phyloP scores from a whole-genome alignment of 441 rosid genomes.

The Euphorbia celastroides region DNA sequence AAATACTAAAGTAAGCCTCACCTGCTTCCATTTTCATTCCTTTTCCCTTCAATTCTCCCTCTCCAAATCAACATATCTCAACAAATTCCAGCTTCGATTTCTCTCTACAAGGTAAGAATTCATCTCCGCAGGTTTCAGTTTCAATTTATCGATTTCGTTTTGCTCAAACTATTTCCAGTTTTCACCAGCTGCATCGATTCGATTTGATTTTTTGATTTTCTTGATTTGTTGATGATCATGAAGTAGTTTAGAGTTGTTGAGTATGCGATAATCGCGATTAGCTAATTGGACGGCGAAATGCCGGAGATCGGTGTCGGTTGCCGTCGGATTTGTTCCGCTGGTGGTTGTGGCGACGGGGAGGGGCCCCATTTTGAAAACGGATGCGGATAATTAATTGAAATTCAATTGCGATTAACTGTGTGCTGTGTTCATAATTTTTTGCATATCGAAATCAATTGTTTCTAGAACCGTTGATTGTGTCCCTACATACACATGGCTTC shows the following conservation, averaged over 20 bases:
- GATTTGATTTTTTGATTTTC: not conserved
- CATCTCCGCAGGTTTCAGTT: not conserved
- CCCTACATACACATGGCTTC: not conserved
- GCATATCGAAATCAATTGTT: not conserved
- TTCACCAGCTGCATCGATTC: not conserved
- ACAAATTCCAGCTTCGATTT: not conserved
- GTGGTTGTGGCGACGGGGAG: not conserved
- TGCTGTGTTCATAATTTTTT: not conserved
- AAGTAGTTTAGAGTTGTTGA: not conserved
- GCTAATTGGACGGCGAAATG: not conserved
- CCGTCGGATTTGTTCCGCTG: too few species aligned
- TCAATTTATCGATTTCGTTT: not conserved
- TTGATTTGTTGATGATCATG: not conserved
- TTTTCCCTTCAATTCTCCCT: not conserved
- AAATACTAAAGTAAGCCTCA: not conserved
- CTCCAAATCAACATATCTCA: not conserved
- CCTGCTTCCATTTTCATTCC: not conserved
- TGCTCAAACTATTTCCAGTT: not conserved
- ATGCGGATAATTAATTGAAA: not conserved
- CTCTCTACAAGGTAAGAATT: slow-evolving; percentile 6
- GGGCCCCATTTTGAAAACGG: not conserved
- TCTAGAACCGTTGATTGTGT: not conserved
- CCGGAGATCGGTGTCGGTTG: not conserved
- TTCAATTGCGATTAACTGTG: not conserved
- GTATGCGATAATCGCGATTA: not conserved